Conservation (phyloP, 2,329 filamentous ascomycete genomes). For the Ophiostoma sp. region DNA sequence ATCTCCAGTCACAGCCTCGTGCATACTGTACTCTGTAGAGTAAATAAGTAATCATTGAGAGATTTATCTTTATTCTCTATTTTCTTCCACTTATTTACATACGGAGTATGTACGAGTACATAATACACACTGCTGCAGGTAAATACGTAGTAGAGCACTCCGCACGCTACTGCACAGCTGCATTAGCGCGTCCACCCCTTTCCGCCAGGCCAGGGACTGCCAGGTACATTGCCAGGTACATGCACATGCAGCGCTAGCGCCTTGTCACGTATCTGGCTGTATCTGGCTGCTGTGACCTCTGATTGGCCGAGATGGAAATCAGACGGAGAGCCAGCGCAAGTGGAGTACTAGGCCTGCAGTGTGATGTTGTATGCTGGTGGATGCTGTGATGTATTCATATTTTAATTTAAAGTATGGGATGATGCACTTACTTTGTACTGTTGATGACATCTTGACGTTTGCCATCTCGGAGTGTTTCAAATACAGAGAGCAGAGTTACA, state of each 20-base stretch:
- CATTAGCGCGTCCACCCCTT: slow-evolving; percentile 13
- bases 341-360: neutral
- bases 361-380: too few relatives aligned
- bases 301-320: neutral
- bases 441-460: too few relatives aligned
- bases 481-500: neutral
- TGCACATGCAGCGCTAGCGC: neutral
- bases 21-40: neutral
- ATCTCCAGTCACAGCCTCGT: neutral
- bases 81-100: too few relatives aligned
- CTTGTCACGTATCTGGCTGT: slow-evolving; percentile 10
- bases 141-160: neutral
- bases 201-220: slow-evolving; percentile 2
- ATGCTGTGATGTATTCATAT: too few relatives aligned
- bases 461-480: too few relatives aligned
- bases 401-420: too few relatives aligned
- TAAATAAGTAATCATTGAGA: too few relatives aligned
- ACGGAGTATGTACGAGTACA: too few relatives aligned
- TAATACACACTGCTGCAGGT: neutral
- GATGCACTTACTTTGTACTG: too few relatives aligned
- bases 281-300: neutral
- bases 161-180: slow-evolving; percentile 10
- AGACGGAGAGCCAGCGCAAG: neutral
- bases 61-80: too few relatives aligned
- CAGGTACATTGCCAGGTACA: neutral